Conservation (phyloP, 768 basidiomycete species). For the Mycena belliarum region DNA sequence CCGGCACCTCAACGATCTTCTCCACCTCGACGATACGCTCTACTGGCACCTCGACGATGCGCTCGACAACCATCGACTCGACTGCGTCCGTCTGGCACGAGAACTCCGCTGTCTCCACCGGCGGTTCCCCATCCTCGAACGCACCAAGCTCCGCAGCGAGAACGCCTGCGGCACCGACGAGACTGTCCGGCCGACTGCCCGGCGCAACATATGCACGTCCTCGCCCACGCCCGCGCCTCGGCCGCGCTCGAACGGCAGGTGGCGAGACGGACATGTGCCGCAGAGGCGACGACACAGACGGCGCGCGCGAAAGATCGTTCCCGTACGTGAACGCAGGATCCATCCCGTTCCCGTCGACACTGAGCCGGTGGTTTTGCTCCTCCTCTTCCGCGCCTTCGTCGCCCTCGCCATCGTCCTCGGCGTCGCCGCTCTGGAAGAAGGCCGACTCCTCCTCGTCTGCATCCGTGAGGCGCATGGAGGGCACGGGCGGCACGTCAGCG, state of each 20-base stretch:
- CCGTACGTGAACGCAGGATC: conserved; percentile 72
- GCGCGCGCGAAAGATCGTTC: conserved; percentile 66
- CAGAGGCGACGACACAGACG: conserved; percentile 41
- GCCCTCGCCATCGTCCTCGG: conserved; percentile 23
- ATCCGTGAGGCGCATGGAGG: conserved; percentile 29
- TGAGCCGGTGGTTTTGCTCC: conserved; percentile 4
- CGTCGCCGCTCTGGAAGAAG: conserved; percentile 17
- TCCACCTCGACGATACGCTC: too few species aligned
- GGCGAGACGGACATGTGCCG: conserved; percentile 18
- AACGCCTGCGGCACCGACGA: conserved; percentile 73
- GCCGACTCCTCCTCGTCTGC: conserved; percentile 15
- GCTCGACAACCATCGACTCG: conserved; percentile 32
- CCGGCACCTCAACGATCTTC: conserved; percentile 1
- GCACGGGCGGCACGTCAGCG: conserved; percentile 41
- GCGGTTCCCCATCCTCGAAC: conserved; percentile 37
- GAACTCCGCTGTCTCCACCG: conserved; percentile 58
- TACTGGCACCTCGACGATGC: conserved; percentile 16
- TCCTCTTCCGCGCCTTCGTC: conserved; percentile 10
- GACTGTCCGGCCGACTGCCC: conserved; percentile 53
- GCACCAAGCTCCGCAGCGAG: conserved; percentile 64
- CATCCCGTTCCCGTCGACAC: conserved; percentile 68
- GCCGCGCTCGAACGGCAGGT: conserved; percentile 7
- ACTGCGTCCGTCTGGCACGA: conserved; percentile 66
- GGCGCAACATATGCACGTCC: neutral
- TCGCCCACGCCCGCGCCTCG: conserved; percentile 16